A percentile compares a stretch with the other conserved stretches of the same genome.
phyloP scores from a whole-genome alignment of 2,329 filamentous ascomycete species.

The Penicillium crustosum region DNA sequence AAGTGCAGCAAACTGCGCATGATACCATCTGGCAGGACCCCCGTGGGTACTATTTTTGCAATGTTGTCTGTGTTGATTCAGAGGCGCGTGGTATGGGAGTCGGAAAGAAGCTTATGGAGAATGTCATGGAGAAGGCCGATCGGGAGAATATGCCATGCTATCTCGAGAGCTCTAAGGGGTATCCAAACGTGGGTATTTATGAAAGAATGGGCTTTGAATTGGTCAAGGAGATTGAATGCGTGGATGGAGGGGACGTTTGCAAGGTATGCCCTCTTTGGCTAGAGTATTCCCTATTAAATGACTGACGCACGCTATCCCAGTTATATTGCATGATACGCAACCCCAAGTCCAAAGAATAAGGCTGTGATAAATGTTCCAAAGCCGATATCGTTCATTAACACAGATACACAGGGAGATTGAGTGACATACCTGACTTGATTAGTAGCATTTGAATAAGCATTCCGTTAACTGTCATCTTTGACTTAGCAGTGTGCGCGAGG shows the following conservation, averaged over 20 bases:
- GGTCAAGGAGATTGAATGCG: conserved; percentile 65
- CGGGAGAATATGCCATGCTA: conserved; percentile 65
- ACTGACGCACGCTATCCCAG: conserved; percentile 12
- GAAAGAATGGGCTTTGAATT: conserved; percentile 67
- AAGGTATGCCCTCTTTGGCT: conserved; percentile 39
- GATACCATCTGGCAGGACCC: conserved; percentile 63
- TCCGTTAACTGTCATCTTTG: neutral
- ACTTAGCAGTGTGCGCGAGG: neutral
- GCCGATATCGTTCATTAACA: neutral
- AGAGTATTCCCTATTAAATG: neutral
- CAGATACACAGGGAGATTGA: neutral
- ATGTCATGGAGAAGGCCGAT: conserved; percentile 64
- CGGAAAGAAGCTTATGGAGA: conserved; percentile 63
- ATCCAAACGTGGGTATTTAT: conserved; percentile 71
- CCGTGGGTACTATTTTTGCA: conserved; percentile 72
- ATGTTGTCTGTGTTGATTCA: conserved; percentile 69
- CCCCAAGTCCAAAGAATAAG: conserved; percentile 16
- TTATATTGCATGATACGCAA: conserved; percentile 28
- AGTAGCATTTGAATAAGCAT: neutral
- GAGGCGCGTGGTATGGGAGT: conserved; percentile 66
- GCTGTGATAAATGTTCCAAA: neutral
- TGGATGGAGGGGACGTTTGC: conserved; percentile 59
- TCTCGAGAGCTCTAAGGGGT: conserved; percentile 66
- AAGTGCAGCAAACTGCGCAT: conserved; percentile 62
- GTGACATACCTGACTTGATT: neutral